phyloP scores from a whole-genome alignment of 331 rosid species.

The Phaseolus coccineus region DNA sequence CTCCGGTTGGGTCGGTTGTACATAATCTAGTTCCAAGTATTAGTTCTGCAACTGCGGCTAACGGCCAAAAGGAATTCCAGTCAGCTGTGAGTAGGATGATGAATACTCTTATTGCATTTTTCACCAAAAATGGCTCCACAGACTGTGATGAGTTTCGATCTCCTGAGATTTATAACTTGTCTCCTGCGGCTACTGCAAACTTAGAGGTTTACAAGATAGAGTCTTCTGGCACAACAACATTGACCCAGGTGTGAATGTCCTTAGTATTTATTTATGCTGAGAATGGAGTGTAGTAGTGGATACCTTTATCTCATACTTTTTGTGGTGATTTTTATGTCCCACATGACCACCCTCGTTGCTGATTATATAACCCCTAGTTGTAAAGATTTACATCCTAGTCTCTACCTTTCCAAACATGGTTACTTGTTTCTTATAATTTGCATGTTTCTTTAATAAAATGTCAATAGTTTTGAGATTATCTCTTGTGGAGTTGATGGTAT shows the following conservation, averaged over 20 bases:
- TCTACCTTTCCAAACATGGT: conserved; percentile 28
- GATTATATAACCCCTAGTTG: conserved; percentile 22
- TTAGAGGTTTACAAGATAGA: conserved; percentile 38
- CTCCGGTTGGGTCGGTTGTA: conserved; percentile 59
- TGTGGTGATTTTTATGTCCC: conserved; percentile 41
- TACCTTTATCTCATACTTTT: conserved; percentile 28
- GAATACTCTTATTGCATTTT: conserved; percentile 61
- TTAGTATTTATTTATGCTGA: conserved; percentile 18
- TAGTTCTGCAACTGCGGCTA: not conserved
- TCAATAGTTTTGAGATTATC: conserved; percentile 1
- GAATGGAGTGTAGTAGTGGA: conserved; percentile 34
- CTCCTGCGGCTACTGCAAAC: conserved; percentile 47
- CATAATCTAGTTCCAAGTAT: conserved; percentile 34
- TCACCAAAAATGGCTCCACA: conserved; percentile 73
- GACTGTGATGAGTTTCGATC: conserved; percentile 63
- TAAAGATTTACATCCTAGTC: conserved; percentile 31
- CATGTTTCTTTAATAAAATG: conserved; percentile 22
- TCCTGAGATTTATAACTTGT: conserved; percentile 33
- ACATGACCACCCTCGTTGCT: conserved; percentile 11
- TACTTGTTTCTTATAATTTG: conserved; percentile 3
- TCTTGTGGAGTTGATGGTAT: conserved; percentile 4
- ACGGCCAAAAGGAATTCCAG: conserved; percentile 53
- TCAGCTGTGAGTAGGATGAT: conserved; percentile 62
- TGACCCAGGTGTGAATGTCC: conserved; percentile 41
- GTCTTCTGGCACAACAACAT: conserved; percentile 28